Base-by-base conservation (phyloP, 106 monocot species). In the Alisma plantagoaquatica region DNA sequence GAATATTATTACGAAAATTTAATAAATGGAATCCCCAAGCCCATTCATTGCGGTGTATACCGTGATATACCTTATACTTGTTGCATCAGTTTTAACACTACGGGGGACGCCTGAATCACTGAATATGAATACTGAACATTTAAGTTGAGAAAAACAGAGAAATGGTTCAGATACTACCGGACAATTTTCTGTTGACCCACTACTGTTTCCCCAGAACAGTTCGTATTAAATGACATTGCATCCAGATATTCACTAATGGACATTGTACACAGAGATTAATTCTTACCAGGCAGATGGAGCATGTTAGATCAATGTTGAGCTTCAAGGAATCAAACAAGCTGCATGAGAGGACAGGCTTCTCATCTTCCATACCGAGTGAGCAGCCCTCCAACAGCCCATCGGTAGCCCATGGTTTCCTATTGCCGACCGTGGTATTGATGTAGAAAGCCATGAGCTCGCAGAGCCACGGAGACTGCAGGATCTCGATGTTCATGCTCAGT, bases 401-500 rank as follows among this genome's bases (percentile, higher is more conserved):
- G 8, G 41, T 23, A 9, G 63, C 61, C 46, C 49, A 33, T 0
- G 24, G 59, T n/a, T 68, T 61, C 9, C 14, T 9, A 31, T 73
- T 67, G 22, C 23, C 68, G 50, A 55, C 43, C 41, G 68, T 73
- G 61, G 66, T 22, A 43, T 90, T 90, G 47, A 90, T 73, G 59
- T 80, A 82, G 21, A 83, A 84, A 6, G 89, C 83, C 77, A 90
- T 69, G 45, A 90, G 33, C 58, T 90, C 79, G 20, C 65, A 74
- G 0, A 90, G 71, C 89, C 89, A 90, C 56, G 89, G 89, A 26
- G 83, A 90, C 38, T 83, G 79, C 29, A 90, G 89, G 43, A 83
- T 79, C 68, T 90, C 83, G 45, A 90, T 90, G 18, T 74, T 76
- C 73, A 83, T 54, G 21, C 57, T 57, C 61, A 74, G 79, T 3